Base-by-base conservation (phyloP, 805 yeast genomes). In the Saccharomycopsis olivae region DNA sequence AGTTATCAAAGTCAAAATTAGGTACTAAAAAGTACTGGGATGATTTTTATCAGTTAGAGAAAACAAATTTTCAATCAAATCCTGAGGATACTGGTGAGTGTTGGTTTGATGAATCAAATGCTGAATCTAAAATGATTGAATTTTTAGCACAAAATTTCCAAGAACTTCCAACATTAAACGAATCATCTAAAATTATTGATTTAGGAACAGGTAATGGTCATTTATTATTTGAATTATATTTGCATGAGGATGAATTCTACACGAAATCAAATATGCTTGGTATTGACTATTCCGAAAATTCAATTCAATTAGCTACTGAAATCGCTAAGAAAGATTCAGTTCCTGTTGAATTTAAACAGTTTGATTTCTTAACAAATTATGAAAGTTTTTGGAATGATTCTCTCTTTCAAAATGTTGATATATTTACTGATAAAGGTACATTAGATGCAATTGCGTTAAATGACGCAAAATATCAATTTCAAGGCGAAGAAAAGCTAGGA, bases 181-280 rank as follows among this genome's bases (percentile, higher is more conserved):
- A 55, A 2, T 47, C 53, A 1, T 52, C 69, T 1, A 58, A 60
- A 1, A 66, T 88, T 36, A 59, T 83, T 16, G 98, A 89, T 58
- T 62, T 92, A 29, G 99, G 99, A 1, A 88, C 98, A 0, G 99
- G 98, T 1, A 92, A 92, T 58, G 98, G 98, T 0, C 96, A 86
- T 54, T 61, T 92, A 20, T 55, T 92, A 21, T 83, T 89, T 50
- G 71, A 78, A 41, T 55, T 92, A 24, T 52, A 56, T 39, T 76
- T 81, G 38, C 85, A 81, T 39, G 79, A 80, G 0, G 66, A 68
- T 36, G 78, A 77, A 14, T 18, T 28, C 1, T 43, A 35, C 20
- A 16, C 5, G 4, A 16, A 37, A 10, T 27, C 28, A 4, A 58
- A 60, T 21, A 56, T 79, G 47, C 58, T 69, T 2, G 99, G 99